phyloP scores from a whole-genome alignment of 2,329 filamentous ascomycete species.

The Cladophialophora exuberans region DNA sequence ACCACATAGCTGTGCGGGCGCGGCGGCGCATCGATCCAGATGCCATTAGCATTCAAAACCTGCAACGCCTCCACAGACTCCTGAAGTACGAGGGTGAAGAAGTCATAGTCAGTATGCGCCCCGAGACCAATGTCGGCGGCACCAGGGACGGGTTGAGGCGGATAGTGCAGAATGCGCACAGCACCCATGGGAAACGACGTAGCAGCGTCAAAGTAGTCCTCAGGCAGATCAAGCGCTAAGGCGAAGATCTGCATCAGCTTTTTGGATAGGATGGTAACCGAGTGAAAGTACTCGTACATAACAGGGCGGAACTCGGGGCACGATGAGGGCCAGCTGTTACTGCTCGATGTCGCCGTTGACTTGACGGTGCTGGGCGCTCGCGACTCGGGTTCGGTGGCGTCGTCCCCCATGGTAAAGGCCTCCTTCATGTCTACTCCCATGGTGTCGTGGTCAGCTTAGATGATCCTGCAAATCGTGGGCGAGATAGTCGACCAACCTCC shows the following conservation, averaged over 20 bases:
- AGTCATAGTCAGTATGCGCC: slow-evolving; percentile 54
- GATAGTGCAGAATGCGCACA: slow-evolving; percentile 49
- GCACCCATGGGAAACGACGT: slow-evolving; percentile 49
- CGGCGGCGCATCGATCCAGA: slow-evolving; percentile 47
- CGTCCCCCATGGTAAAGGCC: slow-evolving; percentile 8
- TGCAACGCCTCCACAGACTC: slow-evolving; percentile 56
- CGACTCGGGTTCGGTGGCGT: slow-evolving; percentile 8
- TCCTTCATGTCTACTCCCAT: slow-evolving; percentile 6
- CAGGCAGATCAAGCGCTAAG: slow-evolving; percentile 43
- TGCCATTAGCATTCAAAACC: slow-evolving; percentile 47
- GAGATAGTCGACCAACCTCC: slow-evolving; percentile 8
- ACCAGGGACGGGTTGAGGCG: slow-evolving; percentile 35
- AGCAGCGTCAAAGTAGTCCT: slow-evolving; percentile 37
- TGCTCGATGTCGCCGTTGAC: not conserved
- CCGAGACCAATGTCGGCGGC: slow-evolving; percentile 39
- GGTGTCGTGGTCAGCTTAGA: not conserved
- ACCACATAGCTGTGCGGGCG: slow-evolving; percentile 49
- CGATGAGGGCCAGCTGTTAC: slow-evolving; percentile 6
- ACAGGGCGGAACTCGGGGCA: slow-evolving; percentile 6
- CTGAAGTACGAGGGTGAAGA: slow-evolving; percentile 55
- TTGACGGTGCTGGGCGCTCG: not conserved
- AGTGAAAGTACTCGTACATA: slow-evolving; percentile 7
- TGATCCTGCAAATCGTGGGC: not conserved
- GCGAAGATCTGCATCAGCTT: slow-evolving; percentile 38
- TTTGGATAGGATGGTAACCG: slow-evolving; percentile 4